Evolutionary conservation across 2,329 filamentous ascomycete species (phyloP), one percentile per base, ranked within the genome.

Genomic region (Ophiostoma sp.): DNA sequence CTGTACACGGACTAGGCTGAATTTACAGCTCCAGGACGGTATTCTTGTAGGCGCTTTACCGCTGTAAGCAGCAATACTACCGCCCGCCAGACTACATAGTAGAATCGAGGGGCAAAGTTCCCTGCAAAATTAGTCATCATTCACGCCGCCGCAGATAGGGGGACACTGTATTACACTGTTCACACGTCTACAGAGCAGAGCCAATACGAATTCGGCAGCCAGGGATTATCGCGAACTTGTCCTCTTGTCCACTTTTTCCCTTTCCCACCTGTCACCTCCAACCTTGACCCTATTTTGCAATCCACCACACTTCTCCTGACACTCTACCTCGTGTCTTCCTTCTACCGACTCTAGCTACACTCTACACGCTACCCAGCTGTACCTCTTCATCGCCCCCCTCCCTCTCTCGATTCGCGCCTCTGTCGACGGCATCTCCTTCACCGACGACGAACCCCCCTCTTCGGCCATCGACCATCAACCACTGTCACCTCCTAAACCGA

Each of bases 211-310:
- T 65, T 39, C 62, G 62, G 62, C 33, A 67, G 8, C 67, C 35
- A 36, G 57, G 11, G 64, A 70, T 70, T 70, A 72, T 73, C 73
- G 73, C 72, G 71, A 72, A 72, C 62, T 72, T 74, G 73, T 74
- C 73, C 73, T 74, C 71, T 74, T 70, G 68, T 67, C 27, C 39
- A 44, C 65, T 36, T 69, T 72, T 68, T 44, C 71, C 69, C 48
- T 54, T 64, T n/a, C 48, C 31, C 35, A 41, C 66, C 66, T 62
- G n/a, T 68, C 68, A 31, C 35, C 48, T 62, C 65, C 57, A n/a
- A 27, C 44, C 33, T 23, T 41, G 27, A 64, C 60, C 60, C 31
- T 64, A 48, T 7, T 48, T 48, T 17, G 8, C 31, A 31, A 27
- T 60, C 11, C 57, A 35, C 35, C 62, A 65, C 33, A 41, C 20